These are phyloP conservation scores for Fusarium miscanthi DNA, from an alignment of 2,329 filamentous ascomycete species.

Conservation along the genomic window DNA sequence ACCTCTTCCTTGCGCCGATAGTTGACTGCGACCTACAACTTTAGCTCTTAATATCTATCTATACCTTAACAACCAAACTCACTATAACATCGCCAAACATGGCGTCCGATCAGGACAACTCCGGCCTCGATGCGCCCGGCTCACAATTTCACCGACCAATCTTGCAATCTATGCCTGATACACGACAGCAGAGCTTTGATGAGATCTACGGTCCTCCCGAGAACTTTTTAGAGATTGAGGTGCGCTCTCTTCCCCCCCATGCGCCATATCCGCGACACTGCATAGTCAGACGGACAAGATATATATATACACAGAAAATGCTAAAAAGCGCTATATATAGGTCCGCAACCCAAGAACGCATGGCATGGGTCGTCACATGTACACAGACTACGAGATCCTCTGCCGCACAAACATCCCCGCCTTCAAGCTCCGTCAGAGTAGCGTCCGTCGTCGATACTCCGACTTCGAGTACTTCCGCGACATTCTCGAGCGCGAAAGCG, in stretches of 20 bases:
- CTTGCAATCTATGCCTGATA: slow-evolving; percentile 75
- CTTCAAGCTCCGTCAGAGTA: slow-evolving; percentile 92
- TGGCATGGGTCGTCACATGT: slow-evolving; percentile 94
- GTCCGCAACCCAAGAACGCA: slow-evolving; percentile 94
- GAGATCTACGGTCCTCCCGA: slow-evolving; percentile 99
- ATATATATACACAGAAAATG: not conserved
- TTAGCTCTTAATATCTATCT: not conserved
- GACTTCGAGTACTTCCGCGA: slow-evolving; percentile 99
- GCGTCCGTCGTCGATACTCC: slow-evolving; percentile 92
- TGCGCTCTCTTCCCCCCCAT: slow-evolving; percentile 50
- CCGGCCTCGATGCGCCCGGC: slow-evolving; percentile 44
- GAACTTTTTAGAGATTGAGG: slow-evolving; percentile 99
- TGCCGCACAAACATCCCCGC: slow-evolving; percentile 98
- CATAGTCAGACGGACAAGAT: not conserved
- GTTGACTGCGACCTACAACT: not conserved
- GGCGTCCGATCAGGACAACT: slow-evolving; percentile 55
- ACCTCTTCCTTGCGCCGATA: not conserved
- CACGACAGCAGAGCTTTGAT: slow-evolving; percentile 94
- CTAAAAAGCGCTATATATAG: slow-evolving; percentile 58
- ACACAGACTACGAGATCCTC: slow-evolving; percentile 98
- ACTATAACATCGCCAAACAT: slow-evolving; percentile 53
- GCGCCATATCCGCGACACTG: not conserved
- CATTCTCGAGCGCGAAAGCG: slow-evolving; percentile 94
- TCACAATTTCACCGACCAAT: slow-evolving; percentile 61
- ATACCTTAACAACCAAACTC: not conserved